Base-by-base conservation (phyloP, 176 grass and related monocot species). In the Ampelocalamus luodianensis region DNA sequence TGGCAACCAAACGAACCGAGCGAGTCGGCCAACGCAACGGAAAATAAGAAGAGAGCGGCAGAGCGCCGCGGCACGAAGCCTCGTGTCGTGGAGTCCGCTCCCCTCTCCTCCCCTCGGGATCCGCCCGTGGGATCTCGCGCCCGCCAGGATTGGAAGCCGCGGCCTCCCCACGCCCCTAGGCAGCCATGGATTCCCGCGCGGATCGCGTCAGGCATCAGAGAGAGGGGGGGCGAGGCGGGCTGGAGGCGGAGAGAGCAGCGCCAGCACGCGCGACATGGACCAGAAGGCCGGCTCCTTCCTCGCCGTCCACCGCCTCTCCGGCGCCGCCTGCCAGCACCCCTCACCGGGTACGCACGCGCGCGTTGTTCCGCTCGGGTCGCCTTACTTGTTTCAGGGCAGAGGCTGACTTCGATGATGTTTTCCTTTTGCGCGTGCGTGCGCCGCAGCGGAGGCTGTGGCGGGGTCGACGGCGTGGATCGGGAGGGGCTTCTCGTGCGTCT, bases 391-490 rank as follows among this genome's bases (percentile, higher is more conserved):
- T 20, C 56, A n/a, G 54, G 46, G 63, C 56, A 64, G 48, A 18
- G 48, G 72, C 74, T 74, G 48, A 80, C 32, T 59, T 15, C 62
- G 56, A 78, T 49, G 73, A 6, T 8, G 42, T 34, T n/a, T 6
- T 17, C 44, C 3, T 17, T 66, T 32, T 81, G 8, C 51, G 64
- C 72, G 27, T 54, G 72, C 6, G 10, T 22, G 77, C 29, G 44
- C 32, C 17, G 27, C 66, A 92, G 96, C 80, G 87, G 93, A 98
- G 38, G 89, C 86, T 16, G 93, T 96, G 71, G 87, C 93, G 37
- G 96, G 96, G 79, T 94, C 93, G 80, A 89, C 88, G 38, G 96
- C 96, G 86, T 98, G 96, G 96, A 82, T 98, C 89, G 96, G 96
- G 78, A 94, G 79, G 88, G 96, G 96, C 5, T 86, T 98, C 58